Evolutionary conservation across 1,284 basidiomycete genomes (phyloP), one percentile per base, ranked within the genome.

Genomic region (Trichosporon sp.): DNA sequence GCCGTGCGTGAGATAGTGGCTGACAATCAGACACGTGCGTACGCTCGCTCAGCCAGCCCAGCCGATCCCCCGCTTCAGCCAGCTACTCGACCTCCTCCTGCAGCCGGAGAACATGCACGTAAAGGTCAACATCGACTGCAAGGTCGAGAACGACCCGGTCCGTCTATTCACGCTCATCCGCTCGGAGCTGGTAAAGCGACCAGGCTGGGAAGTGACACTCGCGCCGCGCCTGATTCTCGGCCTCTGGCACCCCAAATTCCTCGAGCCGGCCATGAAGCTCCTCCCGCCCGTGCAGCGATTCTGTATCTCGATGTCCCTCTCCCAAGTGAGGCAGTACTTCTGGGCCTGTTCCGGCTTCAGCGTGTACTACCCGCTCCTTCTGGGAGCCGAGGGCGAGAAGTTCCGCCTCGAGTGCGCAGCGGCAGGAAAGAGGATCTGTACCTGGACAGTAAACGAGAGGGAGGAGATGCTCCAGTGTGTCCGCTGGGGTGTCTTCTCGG

Each of bases 391-490:
- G 67, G 84, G 82, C 25, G 76, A 73, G 70, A 86, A 85, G 69
- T 98, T 98, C 81, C 83, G 89, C 61, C 81, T 83, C 56, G 89
- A 95, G 67, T 94, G 91, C 78, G 87, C 87, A 75, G 81, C 76
- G 16, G 88, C 86, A 0, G 89, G 89, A 23, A 99, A 99, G 85
- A 86, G 86, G 72, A 73, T 97, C 56, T 89, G 94, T 44, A 61
- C 63, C 5, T 71, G 67, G 68, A 99, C 95, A 0, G 95, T 98
- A 31, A 99, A 98, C 77, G 85, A 89, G 56, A 86, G 88, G 10
- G 86, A 87, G 65, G 89, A 95, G 77, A 97, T 99, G 95, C 89
- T 95, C 82, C 91, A 97, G 85, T 92, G 92, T 65, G 89, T 90
- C 19, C 84, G 92, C 69, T 97, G 94, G 95, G 91, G 87, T 65